Percentiles rank a stretch among this genome's conserved stretches.
Conservation (phyloP, 208 protist genomes). For the Leishmania martiniquensis region DNA sequence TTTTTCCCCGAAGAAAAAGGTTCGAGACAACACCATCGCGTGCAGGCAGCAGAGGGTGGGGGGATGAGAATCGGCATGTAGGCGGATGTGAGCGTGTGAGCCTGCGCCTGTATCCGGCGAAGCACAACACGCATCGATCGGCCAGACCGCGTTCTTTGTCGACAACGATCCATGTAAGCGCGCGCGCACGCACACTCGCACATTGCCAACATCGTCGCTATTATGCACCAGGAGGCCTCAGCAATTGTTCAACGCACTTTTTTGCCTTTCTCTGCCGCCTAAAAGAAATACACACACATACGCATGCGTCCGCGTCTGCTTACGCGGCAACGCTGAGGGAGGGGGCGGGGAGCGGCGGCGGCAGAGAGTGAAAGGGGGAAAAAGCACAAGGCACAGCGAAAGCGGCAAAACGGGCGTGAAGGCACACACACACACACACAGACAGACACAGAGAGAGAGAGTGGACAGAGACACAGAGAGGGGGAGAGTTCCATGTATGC, state of each 20-base stretch:
- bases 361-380: background rate
- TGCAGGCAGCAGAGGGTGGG: background rate
- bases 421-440: background rate
- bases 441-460: too few species aligned
- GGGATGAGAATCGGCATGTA: background rate
- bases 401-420: background rate
- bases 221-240: background rate
- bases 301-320: background rate
- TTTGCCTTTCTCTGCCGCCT: background rate
- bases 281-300: background rate
- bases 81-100: background rate
- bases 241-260: background rate
- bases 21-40: background rate
- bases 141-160: background rate
- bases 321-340: background rate
- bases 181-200: background rate
- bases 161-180: background rate
- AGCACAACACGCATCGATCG: background rate
- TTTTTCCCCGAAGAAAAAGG: background rate
- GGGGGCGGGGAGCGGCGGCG: background rate
- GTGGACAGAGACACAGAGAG: too few species aligned
- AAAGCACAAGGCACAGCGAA: background rate
- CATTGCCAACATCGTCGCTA: background rate
- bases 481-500: too few species aligned
- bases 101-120: background rate